Evolutionary conservation across 1,284 basidiomycete species (phyloP), one percentile per base, ranked within the genome.

Genomic region (Fomes fomentarius): DNA sequence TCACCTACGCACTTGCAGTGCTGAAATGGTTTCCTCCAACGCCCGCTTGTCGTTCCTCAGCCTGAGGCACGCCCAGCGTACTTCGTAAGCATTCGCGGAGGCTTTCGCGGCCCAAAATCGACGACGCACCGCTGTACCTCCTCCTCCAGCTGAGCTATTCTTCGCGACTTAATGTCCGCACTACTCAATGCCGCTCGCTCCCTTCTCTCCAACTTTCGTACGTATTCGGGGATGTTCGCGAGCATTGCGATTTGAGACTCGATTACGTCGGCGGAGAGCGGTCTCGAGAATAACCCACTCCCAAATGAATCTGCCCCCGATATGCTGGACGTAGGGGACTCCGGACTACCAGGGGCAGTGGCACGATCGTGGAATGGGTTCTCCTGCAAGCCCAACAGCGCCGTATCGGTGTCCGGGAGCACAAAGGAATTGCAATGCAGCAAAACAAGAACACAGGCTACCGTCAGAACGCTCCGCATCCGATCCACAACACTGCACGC

Each of bases 151-250:
- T 66, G 56, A 2, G 50, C 56, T 12, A 83, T 80, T 41, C 62
- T 71, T 19, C 60, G 65, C 9, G 64, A 65, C 61, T 78, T 82
- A 5, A 70, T 67, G 3, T 69, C 66, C 28, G 72, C 70, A 39
- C 70, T 72, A 41, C 69, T 68, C 42, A 71, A 69, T 43, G 75
- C 66, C 10, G 77, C 76, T 3, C 65, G 63, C 14, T 65, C 63
- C 50, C 71, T 72, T 39, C 74, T 68, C 54, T 79, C 74, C 30
- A 82, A 66, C 52, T 72, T 75, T 31, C 64, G 63, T 24, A 81
- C 63, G 45, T 77, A 74, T 6, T 68, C 63, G 35, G 66, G 66
- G 3, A 75, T 38, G 8, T 47, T 45, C 12, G 58, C 50, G 37
- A 61, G 58, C 19, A 41, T 47, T 12, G 48, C 44, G 10, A 60